Percentiles rank a stretch among this genome's conserved stretches.
These are phyloP conservation scores for Zasmidium citrigriseum DNA, from an alignment of 2,329 filamentous ascomycete species.

Conservation along the genomic window DNA sequence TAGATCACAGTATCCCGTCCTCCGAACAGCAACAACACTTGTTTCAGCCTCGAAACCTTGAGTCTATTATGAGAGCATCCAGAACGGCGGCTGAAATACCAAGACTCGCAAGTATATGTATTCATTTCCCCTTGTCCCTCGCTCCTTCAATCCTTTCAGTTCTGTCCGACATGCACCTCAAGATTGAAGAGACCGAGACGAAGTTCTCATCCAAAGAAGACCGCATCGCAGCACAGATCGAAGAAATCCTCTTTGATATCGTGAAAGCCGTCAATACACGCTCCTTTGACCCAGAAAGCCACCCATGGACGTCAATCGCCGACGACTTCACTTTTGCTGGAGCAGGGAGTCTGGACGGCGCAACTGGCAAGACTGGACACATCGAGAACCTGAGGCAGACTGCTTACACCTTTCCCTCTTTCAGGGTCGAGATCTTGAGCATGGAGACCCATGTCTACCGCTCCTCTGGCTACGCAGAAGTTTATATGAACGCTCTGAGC, in stretches of 20 bases:
- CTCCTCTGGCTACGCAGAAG: not conserved
- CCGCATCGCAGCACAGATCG: not conserved
- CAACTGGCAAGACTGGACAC: not conserved
- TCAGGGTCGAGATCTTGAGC: not conserved
- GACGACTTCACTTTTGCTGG: not conserved
- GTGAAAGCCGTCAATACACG: not conserved
- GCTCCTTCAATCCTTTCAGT: too few relatives aligned
- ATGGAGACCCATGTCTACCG: not conserved
- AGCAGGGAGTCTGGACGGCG: not conserved
- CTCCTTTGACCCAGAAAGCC: not conserved
- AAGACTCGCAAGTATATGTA: too few relatives aligned
- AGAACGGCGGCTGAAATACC: too few relatives aligned
- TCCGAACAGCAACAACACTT: too few relatives aligned
- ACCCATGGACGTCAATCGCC: not conserved
- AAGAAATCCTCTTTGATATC: not conserved
- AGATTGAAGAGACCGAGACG: too few relatives aligned
- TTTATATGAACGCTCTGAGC: not conserved
- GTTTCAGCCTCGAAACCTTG: too few relatives aligned
- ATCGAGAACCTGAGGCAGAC: not conserved
- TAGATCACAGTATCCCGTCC: too few relatives aligned
- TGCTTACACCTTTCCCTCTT: not conserved
- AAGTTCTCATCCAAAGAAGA: too few relatives aligned
- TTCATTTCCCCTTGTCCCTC: too few relatives aligned
- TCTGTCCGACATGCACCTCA: too few relatives aligned
- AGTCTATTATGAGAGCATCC: too few relatives aligned